These are phyloP conservation scores for Cicer cuneatum DNA, from an alignment of 306 rosid species.

Conservation along the genomic window DNA sequence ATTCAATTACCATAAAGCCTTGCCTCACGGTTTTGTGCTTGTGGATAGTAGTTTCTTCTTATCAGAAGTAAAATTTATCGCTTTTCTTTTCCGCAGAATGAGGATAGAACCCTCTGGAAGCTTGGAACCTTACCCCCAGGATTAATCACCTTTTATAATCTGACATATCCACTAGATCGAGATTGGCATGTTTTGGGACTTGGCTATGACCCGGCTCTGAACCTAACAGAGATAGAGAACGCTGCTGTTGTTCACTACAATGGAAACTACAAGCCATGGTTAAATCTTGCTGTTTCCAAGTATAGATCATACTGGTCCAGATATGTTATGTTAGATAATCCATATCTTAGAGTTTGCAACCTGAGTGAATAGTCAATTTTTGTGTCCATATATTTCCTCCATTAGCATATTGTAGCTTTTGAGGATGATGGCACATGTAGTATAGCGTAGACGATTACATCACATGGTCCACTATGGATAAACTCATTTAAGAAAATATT, in stretches of 20 bases:
- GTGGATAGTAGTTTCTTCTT: slow-evolving; percentile 28
- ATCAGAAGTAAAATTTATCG: slow-evolving; percentile 41
- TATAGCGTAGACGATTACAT: slow-evolving; percentile 34
- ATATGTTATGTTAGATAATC: slow-evolving; percentile 79
- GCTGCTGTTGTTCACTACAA: slow-evolving; percentile 96
- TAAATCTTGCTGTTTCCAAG: slow-evolving; percentile 91
- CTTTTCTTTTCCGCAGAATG: slow-evolving; percentile 68
- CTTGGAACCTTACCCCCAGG: slow-evolving; percentile 96
- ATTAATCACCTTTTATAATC: slow-evolving; percentile 85
- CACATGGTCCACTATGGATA: slow-evolving; percentile 16
- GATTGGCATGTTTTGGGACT: slow-evolving; percentile 97
- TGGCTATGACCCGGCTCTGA: slow-evolving; percentile 94
- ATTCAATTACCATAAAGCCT: slow-evolving; percentile 27
- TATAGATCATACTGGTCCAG: slow-evolving; percentile 89
- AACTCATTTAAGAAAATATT: background rate
- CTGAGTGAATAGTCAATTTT: slow-evolving; percentile 53
- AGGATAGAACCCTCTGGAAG: slow-evolving; percentile 97
- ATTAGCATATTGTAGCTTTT: slow-evolving; percentile 24
- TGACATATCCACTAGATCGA: slow-evolving; percentile 78
- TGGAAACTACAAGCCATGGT: slow-evolving; percentile 98
- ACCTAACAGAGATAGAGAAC: slow-evolving; percentile 75
- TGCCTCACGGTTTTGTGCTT: background rate
- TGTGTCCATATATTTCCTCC: slow-evolving; percentile 27
- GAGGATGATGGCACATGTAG: slow-evolving; percentile 35
- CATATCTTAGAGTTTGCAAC: slow-evolving; percentile 71